Conservation (phyloP, 192 early-diverging fungal genomes). For the Rhizophagus clarus region DNA sequence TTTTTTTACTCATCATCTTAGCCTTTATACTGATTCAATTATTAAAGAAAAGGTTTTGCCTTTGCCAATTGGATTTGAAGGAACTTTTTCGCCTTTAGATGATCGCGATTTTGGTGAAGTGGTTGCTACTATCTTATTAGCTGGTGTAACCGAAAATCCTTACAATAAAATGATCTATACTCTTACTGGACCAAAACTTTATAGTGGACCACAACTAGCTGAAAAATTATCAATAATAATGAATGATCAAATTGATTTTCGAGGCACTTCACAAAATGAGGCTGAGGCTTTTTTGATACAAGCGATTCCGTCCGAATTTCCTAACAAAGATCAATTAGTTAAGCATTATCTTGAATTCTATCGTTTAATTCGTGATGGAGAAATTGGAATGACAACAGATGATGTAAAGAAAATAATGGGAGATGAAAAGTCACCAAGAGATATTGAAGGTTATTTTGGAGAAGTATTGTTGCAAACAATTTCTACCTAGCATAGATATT, state of each 20-base stretch:
- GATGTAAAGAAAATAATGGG: conserved; percentile 5
- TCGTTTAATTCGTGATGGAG: conserved; percentile 9
- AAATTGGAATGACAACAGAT: not conserved
- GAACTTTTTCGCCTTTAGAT: conserved; percentile 9
- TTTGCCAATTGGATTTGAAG: conserved; percentile 11
- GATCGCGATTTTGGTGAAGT: conserved; percentile 21
- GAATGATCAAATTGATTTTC: not conserved
- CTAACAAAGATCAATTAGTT: not conserved
- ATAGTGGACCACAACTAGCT: conserved; percentile 5
- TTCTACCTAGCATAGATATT: too few relatives aligned
- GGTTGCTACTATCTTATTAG: conserved; percentile 4
- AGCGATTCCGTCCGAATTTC: not conserved
- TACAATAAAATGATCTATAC: not conserved
- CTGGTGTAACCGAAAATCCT: not conserved
- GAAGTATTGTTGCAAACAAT: not conserved
- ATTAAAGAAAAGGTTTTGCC: conserved; percentile 17
- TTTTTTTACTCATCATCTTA: conserved; percentile 14
- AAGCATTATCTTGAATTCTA: conserved; percentile 2
- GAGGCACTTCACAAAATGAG: conserved; percentile 10
- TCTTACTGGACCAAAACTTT: conserved; percentile 8
- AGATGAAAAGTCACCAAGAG: not conserved
- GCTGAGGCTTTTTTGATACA: conserved; percentile 7
- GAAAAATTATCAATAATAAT: conserved; percentile 9
- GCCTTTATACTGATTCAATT: conserved; percentile 7
- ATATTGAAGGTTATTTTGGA: conserved; percentile 7